Evolutionary conservation across 345 rosid genomes (phyloP).

Genomic region (Eutrema yunnanense): DNA sequence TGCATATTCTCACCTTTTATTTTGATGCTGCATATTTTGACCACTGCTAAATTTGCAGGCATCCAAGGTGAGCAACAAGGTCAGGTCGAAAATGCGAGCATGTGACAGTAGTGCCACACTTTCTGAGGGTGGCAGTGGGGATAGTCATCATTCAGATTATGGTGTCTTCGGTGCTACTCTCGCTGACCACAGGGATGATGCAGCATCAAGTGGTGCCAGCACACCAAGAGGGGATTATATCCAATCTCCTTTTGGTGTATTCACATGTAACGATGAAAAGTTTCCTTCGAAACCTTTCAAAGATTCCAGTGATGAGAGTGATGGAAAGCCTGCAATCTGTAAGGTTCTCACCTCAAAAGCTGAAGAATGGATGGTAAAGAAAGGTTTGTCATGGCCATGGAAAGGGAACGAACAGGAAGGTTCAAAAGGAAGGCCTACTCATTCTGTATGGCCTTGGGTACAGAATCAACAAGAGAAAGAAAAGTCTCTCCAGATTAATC

Average conservation of each 20-base stretch:
- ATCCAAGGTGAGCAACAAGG: slow-evolving; percentile 74
- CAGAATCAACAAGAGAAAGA: slow-evolving; percentile 52
- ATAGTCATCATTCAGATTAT: slow-evolving; percentile 61
- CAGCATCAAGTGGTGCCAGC: slow-evolving; percentile 78
- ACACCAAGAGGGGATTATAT: slow-evolving; percentile 76
- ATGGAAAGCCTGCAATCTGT: slow-evolving; percentile 63
- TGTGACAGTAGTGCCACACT: slow-evolving; percentile 46
- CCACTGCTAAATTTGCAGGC: slow-evolving; percentile 49
- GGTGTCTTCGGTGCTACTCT: slow-evolving; percentile 46
- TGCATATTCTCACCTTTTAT: slow-evolving; percentile 14
- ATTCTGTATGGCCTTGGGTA: slow-evolving; percentile 50
- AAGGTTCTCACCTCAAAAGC: slow-evolving; percentile 72
- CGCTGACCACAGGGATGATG: slow-evolving; percentile 73
- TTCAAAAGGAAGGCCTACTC: slow-evolving; percentile 45
- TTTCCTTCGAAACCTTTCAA: slow-evolving; percentile 37
- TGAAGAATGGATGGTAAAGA: slow-evolving; percentile 83
- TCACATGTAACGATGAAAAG: slow-evolving; percentile 49
- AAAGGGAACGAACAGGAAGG: slow-evolving; percentile 76
- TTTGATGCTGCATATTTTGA: slow-evolving; percentile 26
- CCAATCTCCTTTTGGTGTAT: slow-evolving; percentile 56
- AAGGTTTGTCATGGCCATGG: slow-evolving; percentile 95
- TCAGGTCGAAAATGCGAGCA: slow-evolving; percentile 62
- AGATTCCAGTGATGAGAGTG: slow-evolving; percentile 71
- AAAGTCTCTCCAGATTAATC: slow-evolving; percentile 33
- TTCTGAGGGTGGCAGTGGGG: slow-evolving; percentile 77